Conservation (phyloP, 805 yeast genomes). For the Candida anglica region DNA sequence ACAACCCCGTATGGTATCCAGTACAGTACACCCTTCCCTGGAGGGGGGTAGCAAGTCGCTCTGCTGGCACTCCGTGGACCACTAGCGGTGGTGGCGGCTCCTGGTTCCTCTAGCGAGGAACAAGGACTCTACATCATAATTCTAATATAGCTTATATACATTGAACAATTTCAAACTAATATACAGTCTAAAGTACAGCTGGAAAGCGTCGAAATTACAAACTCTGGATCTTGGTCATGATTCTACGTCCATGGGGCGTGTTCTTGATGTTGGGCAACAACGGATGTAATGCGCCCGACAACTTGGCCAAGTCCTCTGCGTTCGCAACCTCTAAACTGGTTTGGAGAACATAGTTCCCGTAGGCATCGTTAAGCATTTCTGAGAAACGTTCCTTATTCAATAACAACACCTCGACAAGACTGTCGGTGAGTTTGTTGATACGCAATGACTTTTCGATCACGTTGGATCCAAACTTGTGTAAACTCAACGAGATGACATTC, state of each 20-base stretch:
- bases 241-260: constrained; percentile 96
- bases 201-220: constrained; percentile 2
- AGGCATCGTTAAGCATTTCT: constrained; percentile 51
- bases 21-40: no score
- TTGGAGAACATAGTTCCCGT: constrained; percentile 57
- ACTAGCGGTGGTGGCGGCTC: no score
- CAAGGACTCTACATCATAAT: no score
- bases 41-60: no score
- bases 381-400: constrained; percentile 29
- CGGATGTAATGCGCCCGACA: constrained; percentile 64
- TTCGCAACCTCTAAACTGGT: constrained; percentile 56
- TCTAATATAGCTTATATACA: constrained; percentile 1
- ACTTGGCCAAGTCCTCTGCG: constrained; percentile 46
- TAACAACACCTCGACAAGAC: constrained; percentile 42
- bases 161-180: constrained; percentile 5
- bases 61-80: no score
- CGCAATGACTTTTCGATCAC: constrained; percentile 56
- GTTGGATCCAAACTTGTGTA: constrained; percentile 59
- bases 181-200: constrained; percentile 10
- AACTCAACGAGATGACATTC: constrained; percentile 43
- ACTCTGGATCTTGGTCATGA: constrained; percentile 60
- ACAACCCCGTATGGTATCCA: no score
- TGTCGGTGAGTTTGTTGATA: constrained; percentile 41
- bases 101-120: no score
- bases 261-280: constrained; percentile 73